A percentile compares a stretch with the other conserved stretches of the same genome.
Conservation (phyloP, 345 rosid genomes). For the Excoecaria cochinchinensis region DNA sequence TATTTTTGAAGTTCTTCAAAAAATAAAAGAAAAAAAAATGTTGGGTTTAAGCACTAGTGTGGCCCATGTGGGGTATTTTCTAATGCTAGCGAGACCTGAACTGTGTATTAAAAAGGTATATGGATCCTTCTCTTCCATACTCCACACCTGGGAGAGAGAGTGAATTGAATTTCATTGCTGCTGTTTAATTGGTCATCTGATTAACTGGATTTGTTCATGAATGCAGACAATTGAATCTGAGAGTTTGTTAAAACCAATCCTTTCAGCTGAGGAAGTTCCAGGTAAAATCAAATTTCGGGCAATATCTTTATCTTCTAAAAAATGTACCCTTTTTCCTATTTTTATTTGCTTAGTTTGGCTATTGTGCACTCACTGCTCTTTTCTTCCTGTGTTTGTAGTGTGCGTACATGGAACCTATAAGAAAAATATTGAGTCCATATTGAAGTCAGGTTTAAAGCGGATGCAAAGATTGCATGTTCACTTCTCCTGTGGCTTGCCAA, state of each 20-base stretch:
- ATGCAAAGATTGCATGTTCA: slow-evolving; percentile 87
- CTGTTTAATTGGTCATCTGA: not conserved
- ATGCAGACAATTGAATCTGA: slow-evolving; percentile 75
- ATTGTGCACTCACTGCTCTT: slow-evolving; percentile 2
- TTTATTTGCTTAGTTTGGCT: not conserved
- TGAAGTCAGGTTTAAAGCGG: slow-evolving; percentile 71
- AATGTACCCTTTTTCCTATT: not conserved
- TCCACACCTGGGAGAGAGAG: not conserved
- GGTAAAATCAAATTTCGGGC: slow-evolving; percentile 29
- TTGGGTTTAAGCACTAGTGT: not conserved
- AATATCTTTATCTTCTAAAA: not conserved
- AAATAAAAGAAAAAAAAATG: too few relatives aligned
- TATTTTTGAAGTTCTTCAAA: too few relatives aligned
- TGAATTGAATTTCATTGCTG: not conserved
- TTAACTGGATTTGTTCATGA: slow-evolving; percentile 1
- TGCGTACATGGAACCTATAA: slow-evolving; percentile 92
- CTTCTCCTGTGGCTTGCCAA: slow-evolving; percentile 83
- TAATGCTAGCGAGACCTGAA: not conserved
- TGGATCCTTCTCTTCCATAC: not conserved
- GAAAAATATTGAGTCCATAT: slow-evolving; percentile 67
- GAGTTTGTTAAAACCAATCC: slow-evolving; percentile 64
- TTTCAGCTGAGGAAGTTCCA: slow-evolving; percentile 69
- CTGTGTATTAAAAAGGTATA: not conserved
- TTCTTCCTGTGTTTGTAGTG: slow-evolving; percentile 38
- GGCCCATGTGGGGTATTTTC: not conserved